Evolutionary conservation across 129 eudicot species (phyloP).

Genomic region (Erigeron canadensis): DNA sequence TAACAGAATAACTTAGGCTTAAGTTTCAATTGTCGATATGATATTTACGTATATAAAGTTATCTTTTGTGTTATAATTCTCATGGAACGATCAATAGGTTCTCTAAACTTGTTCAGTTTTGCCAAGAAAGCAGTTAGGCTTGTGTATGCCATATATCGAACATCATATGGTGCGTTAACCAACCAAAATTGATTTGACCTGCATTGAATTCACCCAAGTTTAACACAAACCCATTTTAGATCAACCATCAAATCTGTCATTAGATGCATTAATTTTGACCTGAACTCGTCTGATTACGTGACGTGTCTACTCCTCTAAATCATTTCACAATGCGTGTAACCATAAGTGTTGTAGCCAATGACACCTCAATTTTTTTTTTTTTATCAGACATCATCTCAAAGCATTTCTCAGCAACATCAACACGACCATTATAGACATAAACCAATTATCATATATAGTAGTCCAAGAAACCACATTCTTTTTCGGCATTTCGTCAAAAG

Average conservation of each 20-base stretch:
- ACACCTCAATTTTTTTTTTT: conserved; percentile 74
- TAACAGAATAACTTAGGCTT: background rate
- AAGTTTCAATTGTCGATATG: background rate
- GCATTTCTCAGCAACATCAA: conserved; percentile 68
- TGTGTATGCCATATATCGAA: too few relatives aligned
- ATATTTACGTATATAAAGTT: background rate
- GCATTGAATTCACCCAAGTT: too few relatives aligned
- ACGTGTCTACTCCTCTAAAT: too few relatives aligned
- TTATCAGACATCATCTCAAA: conserved; percentile 82
- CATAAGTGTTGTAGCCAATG: conserved; percentile 77
- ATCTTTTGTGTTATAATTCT: background rate
- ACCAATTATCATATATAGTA: conserved; percentile 67
- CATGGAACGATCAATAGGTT: background rate
- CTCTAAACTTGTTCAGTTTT: background rate
- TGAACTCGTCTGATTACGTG: too few relatives aligned
- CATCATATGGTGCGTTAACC: too few relatives aligned
- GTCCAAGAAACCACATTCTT: conserved; percentile 77
- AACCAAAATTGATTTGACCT: too few relatives aligned
- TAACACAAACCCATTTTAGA: too few relatives aligned
- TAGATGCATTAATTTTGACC: too few relatives aligned
- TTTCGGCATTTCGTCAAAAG: conserved; percentile 61
- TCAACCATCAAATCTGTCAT: too few relatives aligned
- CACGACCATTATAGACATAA: conserved; percentile 54
- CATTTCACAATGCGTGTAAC: conserved; percentile 61
- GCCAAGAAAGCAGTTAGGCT: background rate